These are phyloP conservation scores for Clarireedia sp. DNA, from an alignment of 2,329 filamentous ascomycete species.

Conservation along the genomic window DNA sequence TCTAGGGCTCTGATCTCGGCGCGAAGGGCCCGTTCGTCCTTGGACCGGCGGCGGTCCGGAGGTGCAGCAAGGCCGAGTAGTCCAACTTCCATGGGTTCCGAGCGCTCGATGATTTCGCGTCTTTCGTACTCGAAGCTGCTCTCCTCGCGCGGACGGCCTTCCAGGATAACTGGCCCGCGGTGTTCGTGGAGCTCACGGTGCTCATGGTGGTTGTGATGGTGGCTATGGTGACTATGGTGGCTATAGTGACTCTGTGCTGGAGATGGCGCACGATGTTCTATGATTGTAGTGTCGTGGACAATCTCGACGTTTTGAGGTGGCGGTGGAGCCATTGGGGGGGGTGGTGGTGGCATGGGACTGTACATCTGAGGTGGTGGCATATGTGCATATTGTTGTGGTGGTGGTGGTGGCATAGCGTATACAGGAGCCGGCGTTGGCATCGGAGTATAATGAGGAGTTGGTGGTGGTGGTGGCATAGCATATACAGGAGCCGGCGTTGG, in stretches of 20 bases:
- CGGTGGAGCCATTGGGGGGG: conserved; percentile 11
- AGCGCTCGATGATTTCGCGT: conserved; percentile 22
- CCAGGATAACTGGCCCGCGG: conserved; percentile 35
- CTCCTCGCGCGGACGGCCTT: conserved; percentile 28
- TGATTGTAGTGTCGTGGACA: conserved; percentile 38
- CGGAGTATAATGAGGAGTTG: neutral
- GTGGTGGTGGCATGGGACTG: conserved; percentile 8
- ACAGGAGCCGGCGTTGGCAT: conserved; percentile 9
- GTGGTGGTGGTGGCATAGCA: conserved; percentile 16
- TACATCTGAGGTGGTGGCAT: conserved; percentile 13
- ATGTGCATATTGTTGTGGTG: conserved; percentile 7
- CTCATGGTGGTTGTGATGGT: neutral
- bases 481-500: conserved; percentile 11
- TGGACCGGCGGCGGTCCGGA: conserved; percentile 27
- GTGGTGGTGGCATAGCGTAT: conserved; percentile 6
- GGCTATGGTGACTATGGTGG: conserved; percentile 3
- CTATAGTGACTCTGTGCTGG: conserved; percentile 11
- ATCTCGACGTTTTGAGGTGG: conserved; percentile 32
- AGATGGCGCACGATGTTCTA: conserved; percentile 25
- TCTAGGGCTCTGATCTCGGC: conserved; percentile 49
- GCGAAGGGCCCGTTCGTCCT: conserved; percentile 51
- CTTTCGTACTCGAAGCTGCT: conserved; percentile 17
- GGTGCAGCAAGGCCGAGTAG: conserved; percentile 37
- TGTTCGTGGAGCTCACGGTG: conserved; percentile 25
- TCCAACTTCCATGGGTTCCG: conserved; percentile 29